Evolutionary conservation across 805 yeast genomes (phyloP).

Genomic region (Nakazawaea pomicola): DNA sequence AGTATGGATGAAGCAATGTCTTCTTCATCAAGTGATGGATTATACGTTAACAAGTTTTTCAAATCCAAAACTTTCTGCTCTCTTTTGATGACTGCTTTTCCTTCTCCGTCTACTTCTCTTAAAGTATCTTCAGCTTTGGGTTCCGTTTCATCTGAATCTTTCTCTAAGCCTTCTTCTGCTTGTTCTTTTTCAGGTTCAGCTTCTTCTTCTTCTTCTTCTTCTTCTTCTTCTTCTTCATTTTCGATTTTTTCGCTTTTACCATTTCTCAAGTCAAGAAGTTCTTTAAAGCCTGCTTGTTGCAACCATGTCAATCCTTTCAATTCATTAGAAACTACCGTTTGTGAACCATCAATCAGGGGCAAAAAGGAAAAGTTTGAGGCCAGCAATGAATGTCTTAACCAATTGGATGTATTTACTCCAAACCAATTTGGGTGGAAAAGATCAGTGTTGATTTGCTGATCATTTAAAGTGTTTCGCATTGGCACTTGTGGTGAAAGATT

Average conservation of each 20-base stretch:
- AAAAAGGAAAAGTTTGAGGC: constrained; percentile 54
- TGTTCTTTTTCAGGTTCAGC: neutral
- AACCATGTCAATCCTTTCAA: constrained; percentile 49
- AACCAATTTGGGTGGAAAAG: constrained; percentile 62
- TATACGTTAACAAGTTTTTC: constrained; percentile 4
- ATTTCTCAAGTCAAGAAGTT: constrained; percentile 21
- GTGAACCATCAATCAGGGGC: constrained; percentile 58
- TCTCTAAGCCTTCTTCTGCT: neutral
- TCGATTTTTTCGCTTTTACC: neutral
- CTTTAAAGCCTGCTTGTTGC: constrained; percentile 45
- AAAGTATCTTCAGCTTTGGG: constrained; percentile 22
- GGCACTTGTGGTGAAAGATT: constrained; percentile 41
- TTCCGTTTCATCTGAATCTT: neutral
- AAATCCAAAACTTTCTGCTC: constrained; percentile 4
- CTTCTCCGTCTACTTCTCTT: no score
- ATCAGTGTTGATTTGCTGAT: constrained; percentile 47
- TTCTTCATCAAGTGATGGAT: constrained; percentile 10
- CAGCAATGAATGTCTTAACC: constrained; percentile 51
- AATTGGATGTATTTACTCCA: constrained; percentile 56
- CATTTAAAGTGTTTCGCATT: neutral
- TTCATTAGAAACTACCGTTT: constrained; percentile 46
- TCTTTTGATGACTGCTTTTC: no score
- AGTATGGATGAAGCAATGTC: constrained; percentile 1
- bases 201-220: constrained; percentile 4
- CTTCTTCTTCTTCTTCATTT: neutral